A percentile compares a stretch with the other conserved stretches of the same genome.
Evolutionary conservation across 2,329 filamentous ascomycete species (phyloP).

Genomic region (Chrysoporthe austroafricana): DNA sequence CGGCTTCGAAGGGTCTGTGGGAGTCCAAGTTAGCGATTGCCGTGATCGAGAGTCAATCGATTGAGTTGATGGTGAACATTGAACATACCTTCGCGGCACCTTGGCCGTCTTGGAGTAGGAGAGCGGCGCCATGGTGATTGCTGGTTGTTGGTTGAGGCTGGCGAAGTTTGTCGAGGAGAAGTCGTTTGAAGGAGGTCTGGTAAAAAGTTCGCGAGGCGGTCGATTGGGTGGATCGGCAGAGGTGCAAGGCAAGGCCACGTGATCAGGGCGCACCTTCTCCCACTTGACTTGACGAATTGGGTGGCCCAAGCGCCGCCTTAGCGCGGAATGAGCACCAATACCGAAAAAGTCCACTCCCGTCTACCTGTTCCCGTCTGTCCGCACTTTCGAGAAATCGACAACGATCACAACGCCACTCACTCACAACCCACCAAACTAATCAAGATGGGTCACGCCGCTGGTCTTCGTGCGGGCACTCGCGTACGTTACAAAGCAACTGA

Average conservation of each 20-base stretch:
- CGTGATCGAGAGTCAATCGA: not conserved
- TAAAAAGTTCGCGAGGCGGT: conserved; percentile 19
- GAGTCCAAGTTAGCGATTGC: conserved; percentile 45
- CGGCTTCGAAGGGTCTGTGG: conserved; percentile 92
- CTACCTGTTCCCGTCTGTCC: not conserved
- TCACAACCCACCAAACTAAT: conserved; percentile 49
- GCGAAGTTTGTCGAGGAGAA: conserved; percentile 7
- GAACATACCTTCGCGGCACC: conserved; percentile 64
- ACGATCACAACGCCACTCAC: conserved; percentile 50
- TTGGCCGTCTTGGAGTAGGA: conserved; percentile 99
- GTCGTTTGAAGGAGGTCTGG: not conserved
- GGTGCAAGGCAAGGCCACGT: conserved; percentile 9
- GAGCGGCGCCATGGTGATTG: conserved; percentile 53
- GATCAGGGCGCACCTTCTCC: conserved; percentile 11
- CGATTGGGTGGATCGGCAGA: conserved; percentile 12
- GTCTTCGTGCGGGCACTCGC: conserved; percentile 85
- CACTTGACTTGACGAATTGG: not conserved
- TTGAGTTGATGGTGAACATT: not conserved
- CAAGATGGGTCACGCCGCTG: conserved; percentile 85
- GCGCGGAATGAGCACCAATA: conserved; percentile 4
- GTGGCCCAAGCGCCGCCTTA: conserved; percentile 5
- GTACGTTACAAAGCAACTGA: conserved; percentile 54
- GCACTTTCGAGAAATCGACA: conserved; percentile 34
- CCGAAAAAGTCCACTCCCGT: conserved; percentile 14
- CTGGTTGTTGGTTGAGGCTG: conserved; percentile 13